Percentiles rank a stretch among this genome's conserved stretches.
Conservation (phyloP, 2,329 filamentous ascomycete species). For the Fusarium sp. region DNA sequence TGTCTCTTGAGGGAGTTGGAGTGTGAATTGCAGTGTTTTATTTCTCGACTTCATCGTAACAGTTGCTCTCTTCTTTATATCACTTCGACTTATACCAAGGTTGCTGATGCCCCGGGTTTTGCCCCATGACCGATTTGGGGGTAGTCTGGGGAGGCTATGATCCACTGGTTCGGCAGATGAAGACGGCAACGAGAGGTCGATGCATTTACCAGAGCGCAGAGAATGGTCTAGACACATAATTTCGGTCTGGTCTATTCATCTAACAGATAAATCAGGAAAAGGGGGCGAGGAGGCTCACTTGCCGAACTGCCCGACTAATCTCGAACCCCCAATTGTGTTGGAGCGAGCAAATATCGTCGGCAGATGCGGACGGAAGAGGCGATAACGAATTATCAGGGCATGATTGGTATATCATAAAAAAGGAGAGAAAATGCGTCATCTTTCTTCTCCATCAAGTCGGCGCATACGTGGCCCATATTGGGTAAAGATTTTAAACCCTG, state of each 20-base stretch:
- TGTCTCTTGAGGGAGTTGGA: constrained; percentile 5
- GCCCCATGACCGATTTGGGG: constrained; percentile 31
- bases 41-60: neutral
- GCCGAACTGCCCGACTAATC: constrained; percentile 18
- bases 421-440: neutral
- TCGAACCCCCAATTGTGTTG: constrained; percentile 25
- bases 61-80: constrained; percentile 27
- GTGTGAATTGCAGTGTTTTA: neutral
- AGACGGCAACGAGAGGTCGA: constrained; percentile 26
- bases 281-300: constrained; percentile 31
- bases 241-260: fast-evolving
- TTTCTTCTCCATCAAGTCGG: too few species aligned
- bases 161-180: constrained; percentile 35
- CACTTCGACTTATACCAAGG: constrained; percentile 25
- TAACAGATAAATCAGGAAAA: fast-evolving
- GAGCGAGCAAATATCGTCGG: constrained; percentile 29
- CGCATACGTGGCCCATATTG: too few species aligned
- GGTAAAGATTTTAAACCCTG: too few species aligned
- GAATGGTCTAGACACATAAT: neutral
- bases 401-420: neutral
- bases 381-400: constrained; percentile 3
- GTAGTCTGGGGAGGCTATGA: constrained; percentile 20
- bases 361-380: constrained; percentile 36
- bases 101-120: constrained; percentile 21
- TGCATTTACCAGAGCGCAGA: neutral